Evolutionary conservation across 2,329 filamentous ascomycete genomes (phyloP), one percentile per base, ranked within the genome.

Genomic region (Triangularia verruculosa): DNA sequence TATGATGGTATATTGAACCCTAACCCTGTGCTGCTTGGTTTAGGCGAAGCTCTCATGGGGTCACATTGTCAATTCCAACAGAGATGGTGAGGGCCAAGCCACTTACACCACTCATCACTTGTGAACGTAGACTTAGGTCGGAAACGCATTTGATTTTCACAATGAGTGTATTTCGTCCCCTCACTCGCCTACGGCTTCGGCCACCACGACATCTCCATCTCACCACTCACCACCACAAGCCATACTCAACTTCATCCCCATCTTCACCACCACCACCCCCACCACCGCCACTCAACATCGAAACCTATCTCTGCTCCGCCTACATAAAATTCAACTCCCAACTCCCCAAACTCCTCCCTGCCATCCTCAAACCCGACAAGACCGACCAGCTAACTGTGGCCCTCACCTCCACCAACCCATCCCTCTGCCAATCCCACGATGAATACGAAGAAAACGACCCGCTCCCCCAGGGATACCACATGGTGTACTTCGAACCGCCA

Each of bases 401-500:
- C 8, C 82, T 94, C 78, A 73, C 39, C 72, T 70, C 65, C 22
- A 32, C 47, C 22, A 25, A 17, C 52, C 47, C 53, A 11, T 15
- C 43, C 47, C 39, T 52, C 27, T 22, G 25, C 52, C 24, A 20
- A 54, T 25, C 22, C 2, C 22, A 20, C 24, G 60, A 22, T 39
- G 57, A 57, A 15, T 27, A 4, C 54, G 74, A 3, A 4, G 22
- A 27, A 0, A 1, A 17, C 7, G 22, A 25, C 12, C 51, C 13
- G 2, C 77, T 89, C 6, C 87, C 89, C 0, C 81, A 85, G 28
- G 90, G 89, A 34, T 89, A 96, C 74, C 93, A 97, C 75, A 82
- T 97, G 34, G 86, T 94, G 68, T 96, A 96, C 79, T 97, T 97
- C 78, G 57, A 59, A 9, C 92, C 93, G 64, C 84, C 90, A 11